phyloP scores from a whole-genome alignment of 148 eudicot genomes.

The Fallopia convolvulus region DNA sequence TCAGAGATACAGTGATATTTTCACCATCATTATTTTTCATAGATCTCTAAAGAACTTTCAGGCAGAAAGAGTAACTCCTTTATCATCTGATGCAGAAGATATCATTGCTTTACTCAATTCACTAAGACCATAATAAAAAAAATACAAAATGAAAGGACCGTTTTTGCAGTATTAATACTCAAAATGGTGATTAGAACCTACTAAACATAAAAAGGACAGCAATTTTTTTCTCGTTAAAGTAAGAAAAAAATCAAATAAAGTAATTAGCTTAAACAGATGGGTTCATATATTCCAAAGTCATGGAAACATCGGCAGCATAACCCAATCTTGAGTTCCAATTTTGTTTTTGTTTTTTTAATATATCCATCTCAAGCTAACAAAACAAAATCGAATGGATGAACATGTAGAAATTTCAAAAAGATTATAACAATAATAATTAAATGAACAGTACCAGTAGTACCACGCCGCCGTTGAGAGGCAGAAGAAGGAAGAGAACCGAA shows the following conservation, averaged over 20 bases:
- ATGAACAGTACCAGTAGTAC: constrained; percentile 13
- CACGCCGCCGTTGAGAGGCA: constrained; percentile 25
- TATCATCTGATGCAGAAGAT: background rate
- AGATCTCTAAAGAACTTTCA: background rate
- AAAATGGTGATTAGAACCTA: background rate
- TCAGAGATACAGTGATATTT: background rate
- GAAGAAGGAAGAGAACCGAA: constrained; percentile 60
- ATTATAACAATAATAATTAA: background rate
- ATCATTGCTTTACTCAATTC: background rate
- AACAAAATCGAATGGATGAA: background rate
- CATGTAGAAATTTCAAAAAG: background rate
- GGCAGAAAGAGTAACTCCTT: background rate
- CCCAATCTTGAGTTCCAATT: background rate
- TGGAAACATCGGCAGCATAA: background rate
- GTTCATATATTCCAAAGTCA: background rate
- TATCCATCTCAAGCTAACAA: background rate
- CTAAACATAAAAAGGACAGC: background rate
- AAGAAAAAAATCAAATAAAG: background rate
- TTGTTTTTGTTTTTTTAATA: background rate
- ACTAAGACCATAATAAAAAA: background rate
- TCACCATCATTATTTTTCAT: background rate
- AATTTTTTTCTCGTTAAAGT: background rate
- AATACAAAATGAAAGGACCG: background rate
- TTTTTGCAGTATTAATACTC: background rate
- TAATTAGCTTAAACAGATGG: background rate